These are phyloP conservation scores for Myxozyma sirexii DNA, from an alignment of 805 yeast species.

Conservation along the genomic window DNA sequence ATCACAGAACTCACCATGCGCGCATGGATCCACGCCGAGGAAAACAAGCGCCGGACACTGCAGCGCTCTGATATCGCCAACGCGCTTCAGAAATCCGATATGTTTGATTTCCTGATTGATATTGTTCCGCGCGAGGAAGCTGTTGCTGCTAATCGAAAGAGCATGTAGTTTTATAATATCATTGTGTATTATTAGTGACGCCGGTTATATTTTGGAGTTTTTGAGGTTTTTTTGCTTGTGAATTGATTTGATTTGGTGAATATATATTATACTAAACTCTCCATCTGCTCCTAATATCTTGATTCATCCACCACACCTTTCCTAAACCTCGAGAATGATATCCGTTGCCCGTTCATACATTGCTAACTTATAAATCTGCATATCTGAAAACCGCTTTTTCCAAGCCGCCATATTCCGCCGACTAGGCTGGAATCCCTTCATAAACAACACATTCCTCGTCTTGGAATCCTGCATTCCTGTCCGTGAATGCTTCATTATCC, in stretches of 20 bases:
- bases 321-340: conserved; percentile 90
- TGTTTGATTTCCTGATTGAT: conserved; percentile 96
- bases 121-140: conserved; percentile 90
- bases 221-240: background rate
- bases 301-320: too few species aligned
- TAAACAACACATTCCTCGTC: background rate
- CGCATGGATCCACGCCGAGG: conserved; percentile 99
- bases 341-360: too few species aligned
- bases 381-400: conserved; percentile 76
- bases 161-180: too few species aligned
- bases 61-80: conserved; percentile 95
- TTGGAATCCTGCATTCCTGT: background rate
- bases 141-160: conserved; percentile 24
- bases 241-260: too few species aligned
- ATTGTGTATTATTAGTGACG: too few species aligned
- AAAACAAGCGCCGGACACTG: conserved; percentile 88
- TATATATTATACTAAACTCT: too few species aligned
- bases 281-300: too few species aligned
- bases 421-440: background rate
- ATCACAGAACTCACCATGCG: conserved; percentile 97
- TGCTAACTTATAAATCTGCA: too few species aligned
- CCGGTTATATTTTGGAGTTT: background rate
- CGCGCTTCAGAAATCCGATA: conserved; percentile 90
- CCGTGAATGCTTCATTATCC: background rate
- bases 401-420: background rate